Conservation (phyloP, 345 rosid species). For the Lepidium africanum region DNA sequence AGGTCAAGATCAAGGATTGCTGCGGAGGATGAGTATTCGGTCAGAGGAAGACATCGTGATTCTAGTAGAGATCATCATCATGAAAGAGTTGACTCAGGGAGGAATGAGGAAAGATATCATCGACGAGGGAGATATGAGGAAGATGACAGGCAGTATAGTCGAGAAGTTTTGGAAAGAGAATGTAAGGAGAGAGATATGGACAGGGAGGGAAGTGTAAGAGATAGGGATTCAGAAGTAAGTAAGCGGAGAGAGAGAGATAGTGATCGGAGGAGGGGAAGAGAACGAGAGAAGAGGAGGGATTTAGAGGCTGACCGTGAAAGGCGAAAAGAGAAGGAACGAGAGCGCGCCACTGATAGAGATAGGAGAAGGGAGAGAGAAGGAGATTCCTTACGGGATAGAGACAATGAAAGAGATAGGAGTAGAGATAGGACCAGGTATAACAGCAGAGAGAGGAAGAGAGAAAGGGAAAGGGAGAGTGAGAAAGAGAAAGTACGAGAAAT, state of each 20-base stretch:
- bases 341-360: constrained; percentile 39
- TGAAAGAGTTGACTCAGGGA: constrained; percentile 35
- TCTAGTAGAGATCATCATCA: constrained; percentile 30
- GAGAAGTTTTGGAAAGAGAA: constrained; percentile 33
- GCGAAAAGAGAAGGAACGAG: constrained; percentile 37
- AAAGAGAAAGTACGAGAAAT: constrained; percentile 36
- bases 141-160: constrained; percentile 32
- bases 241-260: constrained; percentile 31
- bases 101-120: constrained; percentile 37
- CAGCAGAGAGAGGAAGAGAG: constrained; percentile 33
- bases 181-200: constrained; percentile 33
- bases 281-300: constrained; percentile 42
- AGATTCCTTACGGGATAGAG: constrained; percentile 24
- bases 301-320: constrained; percentile 34
- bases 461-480: constrained; percentile 38
- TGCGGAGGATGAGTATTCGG: constrained; percentile 39
- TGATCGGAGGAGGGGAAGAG: constrained; percentile 39
- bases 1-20: constrained; percentile 43
- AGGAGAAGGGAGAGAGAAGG: constrained; percentile 38
- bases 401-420: constrained; percentile 36
- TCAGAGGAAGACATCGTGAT: constrained; percentile 26
- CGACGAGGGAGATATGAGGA: constrained; percentile 33
- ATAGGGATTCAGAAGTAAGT: constrained; percentile 31
- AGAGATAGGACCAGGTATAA: constrained; percentile 36
- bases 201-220: constrained; percentile 31